Conservation (phyloP, 83 land plant species). For the Larix sibirica region DNA sequence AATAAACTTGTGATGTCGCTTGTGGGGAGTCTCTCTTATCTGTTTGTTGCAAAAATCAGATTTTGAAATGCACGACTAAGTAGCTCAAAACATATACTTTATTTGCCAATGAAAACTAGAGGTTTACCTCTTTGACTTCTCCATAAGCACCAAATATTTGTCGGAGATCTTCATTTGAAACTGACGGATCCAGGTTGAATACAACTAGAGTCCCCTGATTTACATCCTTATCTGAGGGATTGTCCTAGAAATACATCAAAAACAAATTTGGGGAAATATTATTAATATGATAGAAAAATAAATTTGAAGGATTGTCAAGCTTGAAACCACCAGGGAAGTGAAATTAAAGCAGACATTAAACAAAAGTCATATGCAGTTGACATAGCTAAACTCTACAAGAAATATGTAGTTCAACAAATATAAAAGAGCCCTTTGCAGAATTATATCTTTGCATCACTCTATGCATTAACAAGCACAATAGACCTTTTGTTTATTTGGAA, state of each 20-base stretch:
- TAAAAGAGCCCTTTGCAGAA: neutral
- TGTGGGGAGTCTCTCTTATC: slow-evolving; percentile 90
- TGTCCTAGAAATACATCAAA: slow-evolving; percentile 34
- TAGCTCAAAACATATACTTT: neutral
- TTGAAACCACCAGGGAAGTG: neutral
- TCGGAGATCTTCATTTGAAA: slow-evolving; percentile 53
- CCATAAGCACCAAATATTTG: slow-evolving; percentile 58
- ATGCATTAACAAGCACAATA: too few relatives aligned
- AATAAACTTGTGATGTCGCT: slow-evolving; percentile 82
- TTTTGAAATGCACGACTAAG: neutral
- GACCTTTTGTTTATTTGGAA: neutral
- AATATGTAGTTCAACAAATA: neutral
- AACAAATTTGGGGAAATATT: neutral
- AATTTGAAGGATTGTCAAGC: neutral
- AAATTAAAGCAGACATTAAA: neutral
- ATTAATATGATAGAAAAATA: neutral
- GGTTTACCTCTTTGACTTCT: slow-evolving; percentile 51
- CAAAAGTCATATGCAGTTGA: neutral
- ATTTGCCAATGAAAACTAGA: neutral
- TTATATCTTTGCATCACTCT: neutral
- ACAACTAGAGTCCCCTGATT: slow-evolving; percentile 61
- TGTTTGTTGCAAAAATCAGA: slow-evolving; percentile 10
- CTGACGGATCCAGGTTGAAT: slow-evolving; percentile 56
- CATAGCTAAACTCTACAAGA: neutral
- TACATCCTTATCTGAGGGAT: slow-evolving; percentile 59